Evolutionary conservation across 2,329 filamentous ascomycete genomes (phyloP).

Genomic region (Fusarium vanettenii): DNA sequence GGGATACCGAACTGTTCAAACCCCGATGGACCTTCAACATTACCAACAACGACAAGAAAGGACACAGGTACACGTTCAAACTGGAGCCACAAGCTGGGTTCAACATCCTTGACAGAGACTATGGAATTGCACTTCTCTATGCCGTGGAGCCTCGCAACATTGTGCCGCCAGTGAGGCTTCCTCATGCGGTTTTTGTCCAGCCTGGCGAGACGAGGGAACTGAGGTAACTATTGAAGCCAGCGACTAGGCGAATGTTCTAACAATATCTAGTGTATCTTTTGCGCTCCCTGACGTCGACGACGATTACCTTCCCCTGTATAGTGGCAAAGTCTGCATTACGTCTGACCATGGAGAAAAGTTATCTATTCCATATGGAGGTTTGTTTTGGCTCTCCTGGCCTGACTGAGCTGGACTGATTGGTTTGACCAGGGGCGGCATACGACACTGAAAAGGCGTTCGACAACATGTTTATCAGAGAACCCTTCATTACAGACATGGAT

Average conservation of each 20-base stretch:
- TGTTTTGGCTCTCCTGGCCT: background rate
- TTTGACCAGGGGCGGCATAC: slow-evolving; percentile 48
- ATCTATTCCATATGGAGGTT: slow-evolving; percentile 56
- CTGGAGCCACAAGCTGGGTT: slow-evolving; percentile 56
- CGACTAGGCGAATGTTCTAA: background rate
- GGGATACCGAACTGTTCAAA: slow-evolving; percentile 59
- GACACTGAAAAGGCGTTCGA: slow-evolving; percentile 54
- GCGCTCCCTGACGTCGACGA: slow-evolving; percentile 46
- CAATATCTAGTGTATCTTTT: slow-evolving; percentile 43
- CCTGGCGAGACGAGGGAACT: slow-evolving; percentile 46
- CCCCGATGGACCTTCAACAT: slow-evolving; percentile 51
- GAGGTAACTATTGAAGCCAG: slow-evolving; percentile 33
- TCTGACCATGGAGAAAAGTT: slow-evolving; percentile 55
- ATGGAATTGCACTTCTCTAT: slow-evolving; percentile 45
- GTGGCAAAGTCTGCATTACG: slow-evolving; percentile 56
- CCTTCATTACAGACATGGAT: slow-evolving; percentile 40
- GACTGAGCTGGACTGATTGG: background rate
- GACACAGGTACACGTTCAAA: slow-evolving; percentile 54
- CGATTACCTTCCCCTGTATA: slow-evolving; percentile 55
- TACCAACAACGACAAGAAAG: slow-evolving; percentile 55
- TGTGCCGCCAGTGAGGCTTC: slow-evolving; percentile 46
- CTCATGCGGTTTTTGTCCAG: slow-evolving; percentile 38
- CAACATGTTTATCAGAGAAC: slow-evolving; percentile 49
- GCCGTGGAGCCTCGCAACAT: slow-evolving; percentile 43
- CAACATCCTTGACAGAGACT: slow-evolving; percentile 46